Base-by-base conservation (phyloP, 441 rosid species). In the Corymbia citriodora region DNA sequence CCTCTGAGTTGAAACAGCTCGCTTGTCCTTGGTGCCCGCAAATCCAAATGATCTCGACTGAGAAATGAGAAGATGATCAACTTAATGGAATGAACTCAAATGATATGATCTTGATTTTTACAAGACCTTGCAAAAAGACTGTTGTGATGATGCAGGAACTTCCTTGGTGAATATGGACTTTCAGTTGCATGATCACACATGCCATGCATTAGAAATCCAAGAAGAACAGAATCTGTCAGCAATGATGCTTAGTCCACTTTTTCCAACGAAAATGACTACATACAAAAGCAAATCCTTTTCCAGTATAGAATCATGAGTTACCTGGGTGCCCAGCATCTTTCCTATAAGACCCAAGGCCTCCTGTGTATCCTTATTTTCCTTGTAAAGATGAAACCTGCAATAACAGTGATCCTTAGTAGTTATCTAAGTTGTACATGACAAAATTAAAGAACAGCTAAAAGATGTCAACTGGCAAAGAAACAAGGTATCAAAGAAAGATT, bases 331-430 rank as follows among this genome's bases (percentile, higher is more conserved):
- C 87, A 98, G 97, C 99, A 98, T 97, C 95, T 96, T 98, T 92
- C 99, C 99, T 90, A 98, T 95, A 92, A 98, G 88, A 90, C 99
- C 99, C 89, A 98, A 92, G 91, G 99, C 99, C 93, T 98, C 99
- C 90, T 97, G 99, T 83, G 99, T 98, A 92, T 98, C 99, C 92
- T 98, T 98, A 94, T 98, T 98, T 94, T 98, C 99, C 95, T 98
- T 98, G 95, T 93, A 97, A 89, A 98, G 98, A 94, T 98, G 98
- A 93, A 98, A 98, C 95, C 99, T 97, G 94, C 89, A 93, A 93
- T 87, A 92, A 52, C 54, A 70, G 72, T n/a, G 21, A 40, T 89
- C 88, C 90, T 91, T 61, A 82, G 61, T 79, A 87, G 87, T 57
- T 53, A 45, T 33, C 88, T 27, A 89, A 48, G 87, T 53, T 53